Evolutionary conservation across 2,329 filamentous ascomycete genomes (phyloP).

Genomic region (Plectosphaerella sp.): DNA sequence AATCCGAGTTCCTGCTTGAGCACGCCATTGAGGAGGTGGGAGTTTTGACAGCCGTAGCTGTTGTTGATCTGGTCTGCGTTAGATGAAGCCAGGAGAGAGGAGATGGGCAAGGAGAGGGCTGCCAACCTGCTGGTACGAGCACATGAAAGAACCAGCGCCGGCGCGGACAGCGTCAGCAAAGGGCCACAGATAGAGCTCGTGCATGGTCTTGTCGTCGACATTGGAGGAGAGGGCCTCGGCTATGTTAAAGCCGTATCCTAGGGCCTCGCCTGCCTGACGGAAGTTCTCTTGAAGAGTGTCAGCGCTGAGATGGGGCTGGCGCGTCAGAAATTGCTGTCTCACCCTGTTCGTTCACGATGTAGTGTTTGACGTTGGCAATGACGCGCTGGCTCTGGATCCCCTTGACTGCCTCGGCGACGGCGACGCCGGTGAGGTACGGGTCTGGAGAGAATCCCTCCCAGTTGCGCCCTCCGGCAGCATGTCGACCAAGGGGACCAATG

Average conservation of each 20-base stretch:
- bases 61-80: conserved; percentile 61
- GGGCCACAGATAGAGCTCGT: conserved; percentile 75
- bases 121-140: conserved; percentile 69
- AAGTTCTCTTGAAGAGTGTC: conserved; percentile 54
- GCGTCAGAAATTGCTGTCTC: conserved; percentile 28
- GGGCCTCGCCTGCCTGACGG: conserved; percentile 56
- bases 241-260: conserved; percentile 52
- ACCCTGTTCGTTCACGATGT: conserved; percentile 66
- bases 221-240: conserved; percentile 56
- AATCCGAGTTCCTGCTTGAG: conserved; percentile 79
- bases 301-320: background rate
- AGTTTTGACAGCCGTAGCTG: conserved; percentile 76
- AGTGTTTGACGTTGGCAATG: conserved; percentile 80
- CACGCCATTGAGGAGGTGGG: conserved; percentile 67
- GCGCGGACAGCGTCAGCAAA: conserved; percentile 69
- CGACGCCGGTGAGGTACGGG: conserved; percentile 68
- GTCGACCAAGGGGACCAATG: conserved; percentile 41
- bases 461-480: conserved; percentile 45
- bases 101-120: conserved; percentile 51
- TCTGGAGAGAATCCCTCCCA: conserved; percentile 70
- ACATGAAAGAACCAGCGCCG: conserved; percentile 61
- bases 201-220: conserved; percentile 68
- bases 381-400: conserved; percentile 81
- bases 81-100: background rate
- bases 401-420: conserved; percentile 67